A percentile compares a stretch with the other conserved stretches of the same genome.
phyloP scores from a whole-genome alignment of 2,329 filamentous ascomycete genomes.

The Acephala macrosclerotiorum region DNA sequence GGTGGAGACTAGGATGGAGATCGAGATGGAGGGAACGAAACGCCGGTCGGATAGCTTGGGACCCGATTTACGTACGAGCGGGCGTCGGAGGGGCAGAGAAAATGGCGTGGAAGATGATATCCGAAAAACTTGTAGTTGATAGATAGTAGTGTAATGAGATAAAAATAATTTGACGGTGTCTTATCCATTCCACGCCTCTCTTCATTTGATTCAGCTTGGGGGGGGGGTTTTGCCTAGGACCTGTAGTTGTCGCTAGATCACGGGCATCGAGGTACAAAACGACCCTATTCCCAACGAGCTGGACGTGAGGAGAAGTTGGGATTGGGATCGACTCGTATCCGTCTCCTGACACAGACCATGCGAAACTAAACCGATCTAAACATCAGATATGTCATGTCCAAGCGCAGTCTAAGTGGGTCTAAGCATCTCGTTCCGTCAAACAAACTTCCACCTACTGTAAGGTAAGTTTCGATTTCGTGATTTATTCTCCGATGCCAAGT shows the following conservation, averaged over 20 bases:
- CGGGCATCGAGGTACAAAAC: too few species aligned
- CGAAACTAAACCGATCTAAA: neutral
- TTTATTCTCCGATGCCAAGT: too few species aligned
- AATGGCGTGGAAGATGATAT: neutral
- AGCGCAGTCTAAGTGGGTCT: neutral
- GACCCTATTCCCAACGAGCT: too few species aligned
- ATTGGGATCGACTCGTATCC: neutral
- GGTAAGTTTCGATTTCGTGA: too few species aligned
- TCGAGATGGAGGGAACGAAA: neutral
- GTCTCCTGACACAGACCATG: constrained; percentile 3
- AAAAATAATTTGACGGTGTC: neutral
- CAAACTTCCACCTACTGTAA: neutral
- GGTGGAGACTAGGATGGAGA: neutral
- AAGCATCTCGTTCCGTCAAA: neutral
- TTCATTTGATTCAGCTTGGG: too few species aligned
- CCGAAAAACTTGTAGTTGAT: neutral
- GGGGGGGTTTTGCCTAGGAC: too few species aligned
- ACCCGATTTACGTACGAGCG: constrained; percentile 2
- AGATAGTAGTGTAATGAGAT: neutral
- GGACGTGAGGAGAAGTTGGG: neutral
- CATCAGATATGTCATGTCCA: neutral
- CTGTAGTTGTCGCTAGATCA: too few species aligned
- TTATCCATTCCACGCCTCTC: too few species aligned
- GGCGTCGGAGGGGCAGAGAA: neutral
- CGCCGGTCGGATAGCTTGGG: neutral